Percentiles rank a stretch among this genome's conserved stretches.
These are phyloP conservation scores for Vigna unguiculata DNA, from an alignment of 306 rosid species.

Conservation along the genomic window DNA sequence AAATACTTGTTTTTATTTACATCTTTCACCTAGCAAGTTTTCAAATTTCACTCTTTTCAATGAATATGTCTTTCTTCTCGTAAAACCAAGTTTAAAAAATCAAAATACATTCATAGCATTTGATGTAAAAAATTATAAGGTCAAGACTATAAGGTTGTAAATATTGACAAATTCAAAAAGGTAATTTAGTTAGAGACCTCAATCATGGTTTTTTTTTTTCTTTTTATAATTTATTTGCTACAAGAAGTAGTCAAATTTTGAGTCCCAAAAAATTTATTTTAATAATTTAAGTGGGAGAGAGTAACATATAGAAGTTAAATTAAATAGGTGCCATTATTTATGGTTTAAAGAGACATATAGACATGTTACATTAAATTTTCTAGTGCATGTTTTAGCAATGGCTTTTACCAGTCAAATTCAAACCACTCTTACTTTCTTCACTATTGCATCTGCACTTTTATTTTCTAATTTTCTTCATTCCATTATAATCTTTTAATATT, in stretches of 20 bases:
- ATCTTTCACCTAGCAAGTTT: background rate
- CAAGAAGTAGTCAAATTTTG: too few relatives aligned
- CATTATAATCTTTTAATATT: too few relatives aligned
- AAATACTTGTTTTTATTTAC: background rate
- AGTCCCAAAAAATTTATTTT: too few relatives aligned
- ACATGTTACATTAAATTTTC: constrained; percentile 8
- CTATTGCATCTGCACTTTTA: background rate
- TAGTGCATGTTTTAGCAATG: background rate
- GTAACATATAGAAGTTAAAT: background rate
- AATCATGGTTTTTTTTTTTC: background rate
- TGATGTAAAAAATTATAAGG: too few relatives aligned
- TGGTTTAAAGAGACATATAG: background rate
- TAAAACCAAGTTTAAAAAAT: background rate
- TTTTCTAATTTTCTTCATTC: background rate
- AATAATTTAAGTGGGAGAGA: background rate
- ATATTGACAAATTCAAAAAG: background rate
- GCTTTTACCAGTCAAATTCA: background rate
- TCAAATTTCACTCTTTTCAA: background rate
- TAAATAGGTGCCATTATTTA: constrained; percentile 1
- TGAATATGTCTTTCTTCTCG: background rate
- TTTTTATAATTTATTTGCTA: too few relatives aligned
- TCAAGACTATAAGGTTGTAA: too few relatives aligned
- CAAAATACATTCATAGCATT: background rate
- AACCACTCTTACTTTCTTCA: background rate
- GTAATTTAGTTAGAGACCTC: background rate